phyloP scores from a whole-genome alignment of 2,329 filamentous ascomycete species.

The Venturiaceae sp. region DNA sequence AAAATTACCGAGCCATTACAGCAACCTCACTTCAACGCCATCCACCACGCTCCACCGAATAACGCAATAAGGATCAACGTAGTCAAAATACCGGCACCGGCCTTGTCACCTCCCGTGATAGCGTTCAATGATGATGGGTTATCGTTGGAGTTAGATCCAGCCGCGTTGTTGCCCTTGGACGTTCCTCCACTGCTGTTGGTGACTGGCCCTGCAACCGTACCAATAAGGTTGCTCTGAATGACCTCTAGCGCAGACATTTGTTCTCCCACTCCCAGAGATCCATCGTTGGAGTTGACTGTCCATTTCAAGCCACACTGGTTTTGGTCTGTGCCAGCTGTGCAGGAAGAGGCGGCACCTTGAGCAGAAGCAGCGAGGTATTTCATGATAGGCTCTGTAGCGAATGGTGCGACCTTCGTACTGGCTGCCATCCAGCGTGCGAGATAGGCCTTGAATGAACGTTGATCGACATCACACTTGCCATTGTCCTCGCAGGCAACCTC shows the following conservation, averaged over 20 bases:
- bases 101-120: constrained; percentile 43
- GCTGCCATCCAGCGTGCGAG: constrained; percentile 33
- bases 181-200: constrained; percentile 43
- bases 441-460: constrained; percentile 37
- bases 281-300: constrained; percentile 35
- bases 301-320: constrained; percentile 37
- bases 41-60: constrained; percentile 46
- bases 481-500: constrained; percentile 37
- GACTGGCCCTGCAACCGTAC: constrained; percentile 24
- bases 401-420: constrained; percentile 29
- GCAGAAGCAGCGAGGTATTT: constrained; percentile 45
- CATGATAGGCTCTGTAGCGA: constrained; percentile 31
- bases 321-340: constrained; percentile 38
- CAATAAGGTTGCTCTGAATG: constrained; percentile 33
- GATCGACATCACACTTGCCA: constrained; percentile 36
- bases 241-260: constrained; percentile 50
- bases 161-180: constrained; percentile 31
- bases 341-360: constrained; percentile 43
- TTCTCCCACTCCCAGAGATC: constrained; percentile 42
- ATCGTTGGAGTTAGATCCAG: constrained; percentile 4
- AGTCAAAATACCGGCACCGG: constrained; percentile 59
- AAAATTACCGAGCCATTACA: not conserved
- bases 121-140: constrained; percentile 13
- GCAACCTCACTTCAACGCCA: constrained; percentile 20
- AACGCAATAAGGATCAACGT: constrained; percentile 45